phyloP scores from a whole-genome alignment of 108 stramenopile species.

The Stephanodiscus triporus region DNA sequence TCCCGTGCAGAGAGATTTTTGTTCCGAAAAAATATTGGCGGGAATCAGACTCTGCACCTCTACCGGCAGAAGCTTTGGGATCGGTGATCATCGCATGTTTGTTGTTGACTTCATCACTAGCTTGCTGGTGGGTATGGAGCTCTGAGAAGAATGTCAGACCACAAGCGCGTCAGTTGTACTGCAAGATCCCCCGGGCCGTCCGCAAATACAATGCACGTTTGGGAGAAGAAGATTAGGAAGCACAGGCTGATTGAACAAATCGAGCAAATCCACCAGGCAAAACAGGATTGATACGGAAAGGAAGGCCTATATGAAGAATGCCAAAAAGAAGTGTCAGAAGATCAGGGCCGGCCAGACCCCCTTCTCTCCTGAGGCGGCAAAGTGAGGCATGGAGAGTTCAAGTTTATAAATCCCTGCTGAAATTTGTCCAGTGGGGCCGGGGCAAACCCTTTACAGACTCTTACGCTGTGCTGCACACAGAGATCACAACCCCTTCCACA shows the following conservation, averaged over 20 bases:
- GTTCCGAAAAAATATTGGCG: no score
- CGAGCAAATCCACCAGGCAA: background rate
- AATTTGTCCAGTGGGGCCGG: background rate
- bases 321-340: background rate
- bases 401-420: background rate
- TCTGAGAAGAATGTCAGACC: background rate
- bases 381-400: no score
- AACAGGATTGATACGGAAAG: background rate
- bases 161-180: background rate
- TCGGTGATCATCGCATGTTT: slow-evolving; percentile 21
- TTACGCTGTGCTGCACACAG: background rate
- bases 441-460: background rate
- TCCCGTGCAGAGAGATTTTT: no score
- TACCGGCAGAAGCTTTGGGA: no score
- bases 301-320: background rate
- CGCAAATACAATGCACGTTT: background rate
- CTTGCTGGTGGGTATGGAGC: background rate
- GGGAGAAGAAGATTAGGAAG: background rate
- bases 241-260: background rate
- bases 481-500: background rate
- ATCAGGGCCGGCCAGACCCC: background rate
- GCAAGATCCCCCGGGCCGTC: background rate
- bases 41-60: no score
- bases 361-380: no score
- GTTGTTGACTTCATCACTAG: background rate